Evolutionary conservation across 306 rosid genomes (phyloP), one percentile per base, ranked within the genome.

Genomic region (Canavalia ensiformis): DNA sequence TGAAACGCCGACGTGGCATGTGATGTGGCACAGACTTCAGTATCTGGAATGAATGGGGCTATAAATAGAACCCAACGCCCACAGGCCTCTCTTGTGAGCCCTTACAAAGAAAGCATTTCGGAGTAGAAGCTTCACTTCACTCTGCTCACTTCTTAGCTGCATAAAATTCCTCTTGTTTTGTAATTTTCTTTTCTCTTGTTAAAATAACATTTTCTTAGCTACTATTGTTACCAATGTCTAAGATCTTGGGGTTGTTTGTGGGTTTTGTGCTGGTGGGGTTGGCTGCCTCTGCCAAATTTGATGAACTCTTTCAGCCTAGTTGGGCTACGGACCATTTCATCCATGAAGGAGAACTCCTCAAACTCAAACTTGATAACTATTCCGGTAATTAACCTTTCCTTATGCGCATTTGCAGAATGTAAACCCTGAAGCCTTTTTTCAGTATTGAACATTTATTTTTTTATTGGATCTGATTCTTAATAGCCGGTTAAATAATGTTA

Each of bases 241-340:
- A 64, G 51, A 45, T 87, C 82, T 47, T 93, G 3, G 72, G 66
- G 7, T 12, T 87, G 28, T 67, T 81, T 30, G 67, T 90, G 75
- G 88, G 88, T 76, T 51, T 90, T 69, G n/a, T 86, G 57, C 46
- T 81, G 18, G 76, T 86, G 67, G 90, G 92, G 25, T 63, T 74
- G 10, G 93, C 56, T 58, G 75, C 83, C 86, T 92, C 92, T 51
- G 85, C 94, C 1, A 90, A 87, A 45, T 95, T 95, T 65, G 97
- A 88, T 0, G 88, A 95, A 50, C 98, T 95, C 50, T 95, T 91
- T 74, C 98, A 95, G 55, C 93, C 99, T 0, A 50, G 84, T 57
- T 95, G 99, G 99, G 98, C 98, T 39, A 35, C 57, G 2, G 99
- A 95, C 84, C 99, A 95, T 86, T 91, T 93, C 75, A 28, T 10